Evolutionary conservation across 192 early-diverging fungal species (phyloP).

Genomic region (Backusella australiensis): DNA sequence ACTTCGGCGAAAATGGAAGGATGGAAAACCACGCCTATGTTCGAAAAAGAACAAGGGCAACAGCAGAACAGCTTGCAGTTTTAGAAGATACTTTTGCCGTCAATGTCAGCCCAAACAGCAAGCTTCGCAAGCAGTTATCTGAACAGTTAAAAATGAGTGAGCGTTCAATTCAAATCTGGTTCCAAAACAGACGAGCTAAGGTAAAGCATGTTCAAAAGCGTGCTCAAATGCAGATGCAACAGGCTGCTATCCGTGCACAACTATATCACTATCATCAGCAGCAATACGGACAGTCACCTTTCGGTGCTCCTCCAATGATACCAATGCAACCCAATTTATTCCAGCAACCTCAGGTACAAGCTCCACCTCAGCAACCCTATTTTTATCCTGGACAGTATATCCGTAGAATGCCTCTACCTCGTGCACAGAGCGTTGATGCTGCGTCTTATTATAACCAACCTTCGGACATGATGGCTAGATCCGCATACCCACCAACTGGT

Average conservation of each 20-base stretch:
- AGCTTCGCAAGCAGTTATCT: constrained; percentile 62
- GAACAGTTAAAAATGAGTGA: constrained; percentile 67
- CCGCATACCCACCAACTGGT: not conserved
- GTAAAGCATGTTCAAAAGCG: constrained; percentile 34
- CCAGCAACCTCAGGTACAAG: not conserved
- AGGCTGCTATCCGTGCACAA: constrained; percentile 28
- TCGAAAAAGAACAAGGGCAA: constrained; percentile 61
- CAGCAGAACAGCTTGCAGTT: constrained; percentile 61
- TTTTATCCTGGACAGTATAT: not conserved
- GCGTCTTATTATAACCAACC: not conserved
- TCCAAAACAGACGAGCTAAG: constrained; percentile 32
- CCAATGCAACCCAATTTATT: not conserved
- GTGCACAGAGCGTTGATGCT: constrained; percentile 9
- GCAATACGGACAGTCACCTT: constrained; percentile 6
- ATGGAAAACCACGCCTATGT: not conserved
- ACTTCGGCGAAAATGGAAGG: not conserved
- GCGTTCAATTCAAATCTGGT: constrained; percentile 36
- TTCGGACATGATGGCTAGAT: not conserved
- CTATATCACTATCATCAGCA: constrained; percentile 30
- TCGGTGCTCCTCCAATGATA: constrained; percentile 9
- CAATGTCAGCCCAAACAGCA: constrained; percentile 64
- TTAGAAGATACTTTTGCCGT: constrained; percentile 67
- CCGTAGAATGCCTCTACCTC: not conserved
- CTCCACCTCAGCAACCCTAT: not conserved
- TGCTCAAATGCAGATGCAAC: constrained; percentile 32